A percentile compares a stretch with the other conserved stretches of the same genome.
phyloP scores from a whole-genome alignment of 2,329 filamentous ascomycete species.

The Aureobasidium leucospermi region DNA sequence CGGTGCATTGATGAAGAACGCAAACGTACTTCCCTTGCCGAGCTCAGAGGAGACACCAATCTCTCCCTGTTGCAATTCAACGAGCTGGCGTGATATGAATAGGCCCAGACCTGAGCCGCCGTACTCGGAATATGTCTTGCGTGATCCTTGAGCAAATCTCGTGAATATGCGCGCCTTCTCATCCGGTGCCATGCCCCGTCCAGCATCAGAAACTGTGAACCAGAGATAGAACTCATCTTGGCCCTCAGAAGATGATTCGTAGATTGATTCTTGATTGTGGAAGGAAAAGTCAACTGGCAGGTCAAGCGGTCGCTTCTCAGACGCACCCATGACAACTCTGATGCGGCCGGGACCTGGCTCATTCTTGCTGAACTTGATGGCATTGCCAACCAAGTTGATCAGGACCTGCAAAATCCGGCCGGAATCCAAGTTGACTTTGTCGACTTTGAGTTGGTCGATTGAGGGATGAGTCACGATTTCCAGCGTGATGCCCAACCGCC shows the following conservation, averaged over 20 bases:
- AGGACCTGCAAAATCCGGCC: conserved; percentile 26
- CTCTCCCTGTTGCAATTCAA: conserved; percentile 59
- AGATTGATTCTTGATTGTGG: conserved; percentile 16
- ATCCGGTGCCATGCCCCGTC: conserved; percentile 27
- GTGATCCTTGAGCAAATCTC: conserved; percentile 58
- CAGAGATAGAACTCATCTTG: conserved; percentile 28
- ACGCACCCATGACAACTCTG: conserved; percentile 32
- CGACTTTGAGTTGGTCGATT: conserved; percentile 27
- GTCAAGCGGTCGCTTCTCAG: conserved; percentile 25
- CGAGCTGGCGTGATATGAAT: conserved; percentile 60
- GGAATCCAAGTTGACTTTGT: conserved; percentile 21
- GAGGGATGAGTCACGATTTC: conserved; percentile 28
- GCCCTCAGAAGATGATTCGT: conserved; percentile 30
- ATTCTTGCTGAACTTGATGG: conserved; percentile 39
- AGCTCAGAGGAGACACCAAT: conserved; percentile 54
- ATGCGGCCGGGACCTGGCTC: conserved; percentile 29
- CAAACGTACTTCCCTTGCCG: conserved; percentile 56
- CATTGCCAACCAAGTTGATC: conserved; percentile 26
- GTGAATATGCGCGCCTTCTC: conserved; percentile 49
- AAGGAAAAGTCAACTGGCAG: conserved; percentile 26
- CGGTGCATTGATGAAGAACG: conserved; percentile 56
- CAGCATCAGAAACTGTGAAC: conserved; percentile 30
- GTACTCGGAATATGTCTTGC: conserved; percentile 58
- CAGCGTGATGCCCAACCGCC: conserved; percentile 26
- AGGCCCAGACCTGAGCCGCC: conserved; percentile 61